A percentile compares a stretch with the other conserved stretches of the same genome.
These are phyloP conservation scores for Neurospora sp. DNA, from an alignment of 2,329 filamentous ascomycete species.

Conservation along the genomic window DNA sequence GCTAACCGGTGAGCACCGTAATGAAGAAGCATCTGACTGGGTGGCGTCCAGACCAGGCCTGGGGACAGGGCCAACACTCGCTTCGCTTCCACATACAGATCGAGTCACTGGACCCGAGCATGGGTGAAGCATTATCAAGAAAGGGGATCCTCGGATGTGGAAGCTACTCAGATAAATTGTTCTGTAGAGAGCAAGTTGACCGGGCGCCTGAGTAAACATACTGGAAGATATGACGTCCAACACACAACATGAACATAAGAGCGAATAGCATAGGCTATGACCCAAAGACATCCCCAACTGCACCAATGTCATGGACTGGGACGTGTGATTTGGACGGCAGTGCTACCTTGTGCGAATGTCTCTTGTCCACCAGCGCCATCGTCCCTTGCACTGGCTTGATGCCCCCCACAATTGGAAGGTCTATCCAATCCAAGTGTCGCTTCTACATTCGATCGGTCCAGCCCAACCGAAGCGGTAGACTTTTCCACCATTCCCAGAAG, in stretches of 20 bases:
- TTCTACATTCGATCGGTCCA: neutral
- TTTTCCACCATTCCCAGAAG: neutral
- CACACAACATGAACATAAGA: neutral
- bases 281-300: neutral
- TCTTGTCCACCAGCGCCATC: neutral
- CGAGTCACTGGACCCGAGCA: neutral
- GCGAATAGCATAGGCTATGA: neutral
- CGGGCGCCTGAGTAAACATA: neutral
- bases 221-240: neutral
- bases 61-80: neutral
- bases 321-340: neutral
- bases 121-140: neutral
- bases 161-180: neutral
- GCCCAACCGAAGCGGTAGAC: neutral
- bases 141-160: neutral
- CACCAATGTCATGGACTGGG: neutral
- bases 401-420: neutral
- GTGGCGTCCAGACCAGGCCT: neutral
- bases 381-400: neutral
- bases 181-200: neutral
- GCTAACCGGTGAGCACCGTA: neutral
- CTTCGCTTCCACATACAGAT: neutral
- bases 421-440: neutral
- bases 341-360: neutral
- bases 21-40: neutral